Evolutionary conservation across 2,329 filamentous ascomycete species (phyloP).

Genomic region (Colletotrichum cereale): DNA sequence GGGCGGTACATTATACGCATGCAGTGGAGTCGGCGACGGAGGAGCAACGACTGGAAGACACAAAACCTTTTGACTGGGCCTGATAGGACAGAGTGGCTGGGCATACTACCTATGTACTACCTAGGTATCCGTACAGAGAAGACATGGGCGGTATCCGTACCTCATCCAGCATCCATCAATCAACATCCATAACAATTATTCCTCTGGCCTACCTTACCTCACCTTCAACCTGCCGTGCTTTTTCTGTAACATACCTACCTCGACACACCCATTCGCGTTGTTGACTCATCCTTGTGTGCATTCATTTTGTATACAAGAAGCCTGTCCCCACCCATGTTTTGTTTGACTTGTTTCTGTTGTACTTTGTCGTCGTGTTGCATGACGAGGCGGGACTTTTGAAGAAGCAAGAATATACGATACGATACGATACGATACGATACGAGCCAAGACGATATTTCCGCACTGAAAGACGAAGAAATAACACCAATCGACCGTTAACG

Average conservation of each 20-base stretch:
- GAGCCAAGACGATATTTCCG: background rate
- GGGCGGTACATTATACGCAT: background rate
- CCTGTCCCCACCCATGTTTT: background rate
- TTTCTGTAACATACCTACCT: conserved; percentile 7
- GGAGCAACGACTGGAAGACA: conserved; percentile 12
- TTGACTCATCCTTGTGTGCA: conserved; percentile 9
- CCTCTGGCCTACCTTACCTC: conserved; percentile 19
- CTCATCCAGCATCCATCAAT: conserved; percentile 11
- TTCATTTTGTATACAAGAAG: conserved; percentile 1
- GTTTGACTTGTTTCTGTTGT: background rate
- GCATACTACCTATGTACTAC: too few relatives aligned
- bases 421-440: background rate
- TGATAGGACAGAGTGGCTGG: conserved; percentile 17
- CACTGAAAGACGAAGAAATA: background rate
- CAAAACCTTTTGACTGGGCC: conserved; percentile 10
- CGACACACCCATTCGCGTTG: background rate
- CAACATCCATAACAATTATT: conserved; percentile 32
- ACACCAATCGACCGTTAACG: background rate
- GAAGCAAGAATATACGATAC: conserved; percentile 4
- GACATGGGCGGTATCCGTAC: conserved; percentile 5
- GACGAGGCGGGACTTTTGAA: background rate
- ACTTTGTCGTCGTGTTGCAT: background rate
- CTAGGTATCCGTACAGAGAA: too few relatives aligned
- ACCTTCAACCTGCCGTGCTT: background rate
- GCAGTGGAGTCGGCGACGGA: conserved; percentile 10